Evolutionary conservation across 495 filamentous ascomycete genomes (phyloP).

Genomic region (Neurospora sublineolata): DNA sequence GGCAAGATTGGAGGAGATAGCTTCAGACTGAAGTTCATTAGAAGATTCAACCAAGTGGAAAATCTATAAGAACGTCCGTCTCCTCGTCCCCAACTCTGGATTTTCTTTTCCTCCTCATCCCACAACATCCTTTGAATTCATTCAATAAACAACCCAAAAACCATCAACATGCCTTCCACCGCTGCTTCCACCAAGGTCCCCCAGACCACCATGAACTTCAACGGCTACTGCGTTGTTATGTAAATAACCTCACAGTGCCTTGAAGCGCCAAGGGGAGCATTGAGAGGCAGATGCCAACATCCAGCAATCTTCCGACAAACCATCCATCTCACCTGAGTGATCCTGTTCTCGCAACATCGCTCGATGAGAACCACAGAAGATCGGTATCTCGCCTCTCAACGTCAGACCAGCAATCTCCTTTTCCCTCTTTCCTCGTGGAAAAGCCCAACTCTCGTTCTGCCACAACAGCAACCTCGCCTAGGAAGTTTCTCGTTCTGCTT

Average conservation of each 20-base stretch:
- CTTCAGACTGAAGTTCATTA: background rate
- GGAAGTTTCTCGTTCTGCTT: background rate
- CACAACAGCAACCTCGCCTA: background rate
- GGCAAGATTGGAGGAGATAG: background rate
- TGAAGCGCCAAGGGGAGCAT: background rate
- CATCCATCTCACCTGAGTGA: background rate
- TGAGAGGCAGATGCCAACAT: background rate
- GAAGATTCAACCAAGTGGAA: slow-evolving; percentile 1
- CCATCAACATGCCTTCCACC: slow-evolving; percentile 29
- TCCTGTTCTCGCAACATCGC: background rate
- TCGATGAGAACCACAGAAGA: background rate
- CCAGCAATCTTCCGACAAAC: background rate
- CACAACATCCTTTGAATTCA: slow-evolving; percentile 5
- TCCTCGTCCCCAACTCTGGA: background rate
- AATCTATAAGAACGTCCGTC: slow-evolving; percentile 11
- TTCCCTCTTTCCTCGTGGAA: background rate
- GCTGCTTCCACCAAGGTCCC: slow-evolving; percentile 18
- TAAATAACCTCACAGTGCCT: slow-evolving; percentile 17
- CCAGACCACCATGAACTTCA: slow-evolving; percentile 21
- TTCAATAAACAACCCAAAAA: slow-evolving; percentile 9
- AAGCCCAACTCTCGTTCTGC: background rate
- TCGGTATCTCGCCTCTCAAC: background rate
- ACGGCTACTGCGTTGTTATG: slow-evolving; percentile 29
- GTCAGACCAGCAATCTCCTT: background rate
- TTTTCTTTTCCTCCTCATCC: slow-evolving; percentile 12